phyloP scores from a whole-genome alignment of 2,329 filamentous ascomycete genomes.

The Sclerotinia spermophila region DNA sequence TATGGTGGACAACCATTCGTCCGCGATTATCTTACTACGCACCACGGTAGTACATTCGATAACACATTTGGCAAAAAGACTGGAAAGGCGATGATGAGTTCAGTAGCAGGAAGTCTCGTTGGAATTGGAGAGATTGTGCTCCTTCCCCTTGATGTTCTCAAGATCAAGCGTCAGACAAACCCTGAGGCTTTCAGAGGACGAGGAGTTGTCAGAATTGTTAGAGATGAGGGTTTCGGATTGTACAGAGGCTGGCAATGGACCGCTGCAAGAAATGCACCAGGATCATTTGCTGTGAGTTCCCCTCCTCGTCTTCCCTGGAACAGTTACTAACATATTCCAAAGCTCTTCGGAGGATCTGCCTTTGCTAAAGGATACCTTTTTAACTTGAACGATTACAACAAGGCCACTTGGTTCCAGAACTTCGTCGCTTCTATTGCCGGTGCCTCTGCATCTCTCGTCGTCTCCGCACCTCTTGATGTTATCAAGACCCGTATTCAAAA shows the following conservation, averaged over 20 bases:
- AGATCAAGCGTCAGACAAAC: constrained; percentile 99
- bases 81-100: constrained; percentile 97
- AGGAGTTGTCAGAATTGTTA: constrained; percentile 82
- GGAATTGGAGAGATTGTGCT: constrained; percentile 97
- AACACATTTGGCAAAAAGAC: constrained; percentile 90
- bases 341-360: constrained; percentile 95
- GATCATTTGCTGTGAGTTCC: constrained; percentile 82
- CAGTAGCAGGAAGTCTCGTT: constrained; percentile 90
- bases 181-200: constrained; percentile 95
- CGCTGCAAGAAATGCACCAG: constrained; percentile 91
- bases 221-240: constrained; percentile 90
- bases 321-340: constrained; percentile 22
- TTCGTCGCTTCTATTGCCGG: constrained; percentile 94
- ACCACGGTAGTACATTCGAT: constrained; percentile 84
- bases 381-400: constrained; percentile 89
- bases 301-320: constrained; percentile 25
- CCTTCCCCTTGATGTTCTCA: constrained; percentile 90
- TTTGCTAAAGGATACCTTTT: constrained; percentile 98
- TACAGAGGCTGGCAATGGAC: constrained; percentile 99
- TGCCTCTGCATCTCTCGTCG: constrained; percentile 89
- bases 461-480: constrained; percentile 94
- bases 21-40: constrained; percentile 76
- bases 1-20: constrained; percentile 96
- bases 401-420: constrained; percentile 90
- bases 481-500: constrained; percentile 99